These are phyloP conservation scores for Avicennia marina DNA, from an alignment of 257 asterid genomes.

Conservation along the genomic window DNA sequence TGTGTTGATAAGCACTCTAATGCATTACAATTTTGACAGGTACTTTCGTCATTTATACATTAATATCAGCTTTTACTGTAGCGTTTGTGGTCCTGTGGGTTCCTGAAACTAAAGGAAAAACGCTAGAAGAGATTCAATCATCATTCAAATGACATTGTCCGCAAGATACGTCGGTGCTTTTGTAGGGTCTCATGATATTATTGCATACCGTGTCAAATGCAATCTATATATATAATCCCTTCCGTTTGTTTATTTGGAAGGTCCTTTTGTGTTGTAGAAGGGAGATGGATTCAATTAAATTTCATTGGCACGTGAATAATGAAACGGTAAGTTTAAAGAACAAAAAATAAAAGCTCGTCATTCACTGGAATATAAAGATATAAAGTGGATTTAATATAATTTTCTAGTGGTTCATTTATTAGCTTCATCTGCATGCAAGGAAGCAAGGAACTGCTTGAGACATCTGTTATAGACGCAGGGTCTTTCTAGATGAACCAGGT, in stretches of 20 bases:
- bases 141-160: not conserved
- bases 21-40: constrained; percentile 41
- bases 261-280: no score
- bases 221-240: no score
- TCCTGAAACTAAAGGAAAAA: constrained; percentile 90
- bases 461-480: constrained; percentile 67
- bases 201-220: no score
- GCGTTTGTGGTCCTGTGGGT: constrained; percentile 62
- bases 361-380: not conserved
- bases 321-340: no score
- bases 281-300: no score
- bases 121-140: constrained; percentile 57
- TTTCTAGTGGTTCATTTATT: constrained; percentile 12
- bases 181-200: no score
- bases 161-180: no score
- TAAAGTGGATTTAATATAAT: not conserved
- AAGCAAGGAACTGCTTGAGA: constrained; percentile 66
- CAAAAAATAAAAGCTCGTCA: no score
- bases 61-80: constrained; percentile 49
- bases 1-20: not conserved
- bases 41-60: constrained; percentile 58
- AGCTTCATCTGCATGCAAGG: constrained; percentile 36
- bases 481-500: constrained; percentile 80
- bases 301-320: no score
- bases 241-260: no score